Evolutionary conservation across 371 early-diverging fungal genomes (phyloP), one percentile per base, ranked within the genome.

Genomic region (Haplosporangium sp.): DNA sequence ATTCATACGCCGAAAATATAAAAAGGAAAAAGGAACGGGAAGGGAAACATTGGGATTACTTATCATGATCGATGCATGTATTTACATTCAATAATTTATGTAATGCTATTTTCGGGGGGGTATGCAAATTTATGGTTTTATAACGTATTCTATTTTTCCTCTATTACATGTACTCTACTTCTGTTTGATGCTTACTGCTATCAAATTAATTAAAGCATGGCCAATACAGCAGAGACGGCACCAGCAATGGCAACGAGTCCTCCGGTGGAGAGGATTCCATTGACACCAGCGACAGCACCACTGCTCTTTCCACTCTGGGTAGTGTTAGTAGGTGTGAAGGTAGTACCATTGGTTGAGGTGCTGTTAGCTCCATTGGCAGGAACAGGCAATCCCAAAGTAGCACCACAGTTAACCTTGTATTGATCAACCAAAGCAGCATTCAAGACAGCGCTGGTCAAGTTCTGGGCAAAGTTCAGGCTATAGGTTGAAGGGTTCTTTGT

Each of bases 401-500:
- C 67, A 53, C 45, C n/a, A 65, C 74, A 79, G 38, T 20, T 38
- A 40, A 37, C 1, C 74, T 79, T 74, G 71, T 79, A 79, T 57
- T 79, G 67, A 62, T 57, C 66, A 27, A 17, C 40, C 57, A 77
- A 50, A 17, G 68, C 66, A 1, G 27, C 20, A 58, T 69, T 69
- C 47, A 61, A 61, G 6, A 2, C 42, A 9, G 10, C 53, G 9
- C 58, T 61, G 55, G 19, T 59, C 55, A 81, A 50, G 19, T 64
- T 40, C 59, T 71, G 81, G 1, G 13, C 67, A 70, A 81, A 71
- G 75, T 71, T 74, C 58, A 81, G 35, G 44, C 34, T n/a, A 34
- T 37, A 74, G 2, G 81, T 53, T 10, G 81, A 63, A 37, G 81
- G 81, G 37, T 37, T 71, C 72, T 79, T 79, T 42, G 59, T 68